Base-by-base conservation (phyloP, 1,284 basidiomycete species). In the Singerocomus inundabilis region DNA sequence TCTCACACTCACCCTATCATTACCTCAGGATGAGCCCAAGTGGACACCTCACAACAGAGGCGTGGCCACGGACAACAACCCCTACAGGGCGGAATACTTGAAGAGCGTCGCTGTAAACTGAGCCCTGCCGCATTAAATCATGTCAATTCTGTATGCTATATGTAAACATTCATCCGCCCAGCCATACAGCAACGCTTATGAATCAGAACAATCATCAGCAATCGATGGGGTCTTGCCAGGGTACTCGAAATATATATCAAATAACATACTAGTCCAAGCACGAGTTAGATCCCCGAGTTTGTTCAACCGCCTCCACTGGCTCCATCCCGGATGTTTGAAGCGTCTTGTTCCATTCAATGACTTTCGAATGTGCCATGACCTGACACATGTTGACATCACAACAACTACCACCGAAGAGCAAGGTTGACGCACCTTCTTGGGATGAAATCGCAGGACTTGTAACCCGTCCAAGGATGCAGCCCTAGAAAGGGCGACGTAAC, bases 391-490 rank as follows among this genome's bases (percentile, higher is more conserved):
- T 43, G 25, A 30, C 9, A 35, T 39, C 25, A 44, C 11, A 13
- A 52, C 1, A 12, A 15, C 11, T 13, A 9, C 9, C 9, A 37
- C 28, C 0, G 25, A 37, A 16, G 35, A 16, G n/a, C 3, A 13
- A 13, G 38, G 38, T 59, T 4, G 28, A 44, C 58, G 47, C 40
- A 85, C 85, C 74, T 87, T 88, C 51, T 75, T 79, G 0, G 82
- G 71, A 56, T 84, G 80, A 69, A 94, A 94, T 2, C 84, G 77
- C 11, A 85, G 61, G 1, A 94, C 88, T 63, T 93, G 89, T 35
- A 94, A 72, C 0, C 90, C 87, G 10, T 89, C 82, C 34, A 93
- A 69, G 8, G 84, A 83, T 0, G 89, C 88, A 1, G 91, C 91
- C 11, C 91, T 82, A 8, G 47, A 50, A 12, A 51, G 50, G 0